Evolutionary conservation across 768 basidiomycete genomes (phyloP).

Genomic region (Krasilnikovozyma curviuscula): DNA sequence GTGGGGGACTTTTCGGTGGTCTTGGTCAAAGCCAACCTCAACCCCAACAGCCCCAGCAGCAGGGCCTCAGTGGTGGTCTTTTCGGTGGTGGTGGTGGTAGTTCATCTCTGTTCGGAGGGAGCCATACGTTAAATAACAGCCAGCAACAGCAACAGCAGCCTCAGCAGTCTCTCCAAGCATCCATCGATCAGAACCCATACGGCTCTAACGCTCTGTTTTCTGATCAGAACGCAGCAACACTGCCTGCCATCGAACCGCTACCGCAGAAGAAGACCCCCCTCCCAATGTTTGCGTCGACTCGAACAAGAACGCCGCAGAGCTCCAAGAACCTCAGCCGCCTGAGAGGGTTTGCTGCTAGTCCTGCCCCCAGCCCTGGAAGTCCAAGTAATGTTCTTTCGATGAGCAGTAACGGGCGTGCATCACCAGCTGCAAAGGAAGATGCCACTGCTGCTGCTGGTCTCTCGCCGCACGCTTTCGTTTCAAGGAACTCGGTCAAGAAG

Average conservation of each 20-base stretch:
- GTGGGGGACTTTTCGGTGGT: slow-evolving; percentile 7
- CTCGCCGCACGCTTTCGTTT: slow-evolving; percentile 48
- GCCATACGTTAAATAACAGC: slow-evolving; percentile 2
- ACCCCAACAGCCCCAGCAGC: too few relatives aligned
- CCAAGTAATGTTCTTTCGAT: slow-evolving; percentile 12
- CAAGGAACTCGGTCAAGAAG: slow-evolving; percentile 75
- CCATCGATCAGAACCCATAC: slow-evolving; percentile 52
- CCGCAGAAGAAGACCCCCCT: slow-evolving; percentile 24
- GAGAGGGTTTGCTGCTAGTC: slow-evolving; percentile 25
- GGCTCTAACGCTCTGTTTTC: slow-evolving; percentile 28
- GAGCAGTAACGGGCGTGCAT: slow-evolving; percentile 35
- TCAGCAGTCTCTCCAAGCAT: slow-evolving; percentile 31
- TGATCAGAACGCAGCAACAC: slow-evolving; percentile 20
- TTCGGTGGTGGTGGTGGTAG: too few relatives aligned
- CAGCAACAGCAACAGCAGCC: slow-evolving; percentile 15
- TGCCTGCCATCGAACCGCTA: slow-evolving; percentile 8
- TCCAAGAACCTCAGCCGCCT: slow-evolving; percentile 16
- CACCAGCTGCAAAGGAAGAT: neutral
- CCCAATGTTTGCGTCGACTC: slow-evolving; percentile 21
- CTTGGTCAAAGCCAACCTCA: neutral
- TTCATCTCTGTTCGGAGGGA: neutral
- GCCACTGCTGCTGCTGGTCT: slow-evolving; percentile 33
- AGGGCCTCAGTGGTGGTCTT: too few relatives aligned
- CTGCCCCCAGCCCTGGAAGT: slow-evolving; percentile 16
- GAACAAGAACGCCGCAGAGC: slow-evolving; percentile 19